Evolutionary conservation across 2,329 filamentous ascomycete genomes (phyloP), one percentile per base, ranked within the genome.

Genomic region (Xylariomycetidae sp.): DNA sequence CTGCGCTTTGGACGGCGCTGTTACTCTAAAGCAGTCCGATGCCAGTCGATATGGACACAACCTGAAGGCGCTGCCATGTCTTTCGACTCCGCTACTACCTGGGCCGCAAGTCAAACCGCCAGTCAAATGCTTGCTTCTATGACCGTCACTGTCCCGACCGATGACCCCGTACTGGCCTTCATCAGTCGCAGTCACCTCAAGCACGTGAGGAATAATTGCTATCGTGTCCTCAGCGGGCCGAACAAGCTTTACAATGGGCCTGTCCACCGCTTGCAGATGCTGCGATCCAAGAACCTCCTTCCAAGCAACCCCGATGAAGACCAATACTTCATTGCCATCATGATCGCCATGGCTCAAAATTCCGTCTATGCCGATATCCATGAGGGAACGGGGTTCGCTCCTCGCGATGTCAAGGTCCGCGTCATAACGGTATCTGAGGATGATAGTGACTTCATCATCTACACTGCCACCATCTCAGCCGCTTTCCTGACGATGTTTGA

Each of bases 311-410:
- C 52, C 2, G 64, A 76, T 30, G 65, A 72, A 29, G 74, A 79
- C 44, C 58, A 68, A 1, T 67, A 72, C 36, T 59, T 76, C 22
- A 57, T 72, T 5, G 71, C 64, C 14, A 61, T 68, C 26, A 67
- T 77, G 36, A 44, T 79, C 10, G 67, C 69, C 29, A 72, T 78
- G 67, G 74, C 74, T 6, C 74, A 79, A 44, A 60, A 63, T 7
- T 63, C 70, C 29, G 72, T 72, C 36, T 76, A 77, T 46, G 41
- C 31, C 15, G 47, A 54, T 13, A 31, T 38, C 16, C 31, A 8
- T 34, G 39, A 20, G 12, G 40, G 35, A 5, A 27, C 43, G 5
- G 48, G 18, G 5, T 49, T 42, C 32, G 28, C 27, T 50, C 63
- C 6, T 42, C 57, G 9, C 30, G 65, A 76, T 34, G 48, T 76